These are phyloP conservation scores for Ophiostoma perfectum DNA, from an alignment of 2,329 filamentous ascomycete genomes.

Conservation along the genomic window DNA sequence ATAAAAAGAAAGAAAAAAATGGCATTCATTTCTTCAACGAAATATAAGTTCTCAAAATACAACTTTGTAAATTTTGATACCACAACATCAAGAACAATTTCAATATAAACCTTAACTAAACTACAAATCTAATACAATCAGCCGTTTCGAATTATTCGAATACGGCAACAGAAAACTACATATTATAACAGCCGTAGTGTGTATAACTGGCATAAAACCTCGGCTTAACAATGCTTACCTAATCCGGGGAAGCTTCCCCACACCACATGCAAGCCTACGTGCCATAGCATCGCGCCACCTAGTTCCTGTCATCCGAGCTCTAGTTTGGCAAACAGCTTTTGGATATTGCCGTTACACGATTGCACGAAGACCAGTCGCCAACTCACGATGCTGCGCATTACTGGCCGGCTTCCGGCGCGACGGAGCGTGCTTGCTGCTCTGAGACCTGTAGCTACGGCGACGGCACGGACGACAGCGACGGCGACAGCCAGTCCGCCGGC, in stretches of 20 bases:
- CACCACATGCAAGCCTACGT: neutral
- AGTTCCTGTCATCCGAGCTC: neutral
- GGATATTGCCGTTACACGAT: neutral
- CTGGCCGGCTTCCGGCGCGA: neutral
- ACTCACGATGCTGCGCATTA: neutral
- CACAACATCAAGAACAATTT: no score
- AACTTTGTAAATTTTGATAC: no score
- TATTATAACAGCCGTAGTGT: no score
- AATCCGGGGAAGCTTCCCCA: conserved; percentile 8
- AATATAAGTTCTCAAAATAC: no score
- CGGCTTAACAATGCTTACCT: neutral
- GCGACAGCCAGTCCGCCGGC: neutral
- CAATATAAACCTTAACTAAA: no score
- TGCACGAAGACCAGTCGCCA: neutral
- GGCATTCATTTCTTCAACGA: no score
- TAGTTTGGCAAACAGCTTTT: neutral
- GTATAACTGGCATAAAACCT: neutral
- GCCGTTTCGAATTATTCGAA: no score
- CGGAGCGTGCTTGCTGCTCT: neutral
- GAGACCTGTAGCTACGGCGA: neutral
- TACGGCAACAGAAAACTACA: no score
- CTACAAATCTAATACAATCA: no score
- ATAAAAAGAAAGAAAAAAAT: no score
- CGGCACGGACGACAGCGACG: neutral
- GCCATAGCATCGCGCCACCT: neutral